Evolutionary conservation across 169 alveolate species (phyloP).

Genomic region (Amoebophrya sp.): DNA sequence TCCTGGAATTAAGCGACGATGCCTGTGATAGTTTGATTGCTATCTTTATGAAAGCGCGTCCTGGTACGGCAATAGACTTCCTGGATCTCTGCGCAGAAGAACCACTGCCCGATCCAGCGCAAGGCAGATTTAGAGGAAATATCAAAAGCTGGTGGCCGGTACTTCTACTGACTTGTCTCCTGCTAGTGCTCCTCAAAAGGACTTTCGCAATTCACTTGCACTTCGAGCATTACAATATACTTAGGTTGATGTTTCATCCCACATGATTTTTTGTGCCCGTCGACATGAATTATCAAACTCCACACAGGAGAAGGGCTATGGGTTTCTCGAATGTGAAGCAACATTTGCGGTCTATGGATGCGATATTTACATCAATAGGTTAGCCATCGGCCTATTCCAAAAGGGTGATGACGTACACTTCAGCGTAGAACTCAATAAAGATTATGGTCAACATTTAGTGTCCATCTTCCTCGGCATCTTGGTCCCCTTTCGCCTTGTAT

Average conservation of each 20-base stretch:
- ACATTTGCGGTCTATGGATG: background rate
- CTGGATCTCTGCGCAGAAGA: background rate
- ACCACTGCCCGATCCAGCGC: background rate
- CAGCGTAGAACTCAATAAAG: background rate
- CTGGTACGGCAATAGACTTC: background rate
- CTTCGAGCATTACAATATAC: background rate
- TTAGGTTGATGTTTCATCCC: background rate
- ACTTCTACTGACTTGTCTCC: background rate
- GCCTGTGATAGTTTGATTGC: background rate
- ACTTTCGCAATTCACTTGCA: background rate
- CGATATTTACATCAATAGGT: background rate
- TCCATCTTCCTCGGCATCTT: too few species aligned
- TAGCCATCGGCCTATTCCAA: background rate
- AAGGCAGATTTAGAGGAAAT: background rate
- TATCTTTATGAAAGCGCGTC: background rate
- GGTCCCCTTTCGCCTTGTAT: too few species aligned
- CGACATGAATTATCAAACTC: background rate
- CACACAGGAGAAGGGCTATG: slow-evolving; percentile 4
- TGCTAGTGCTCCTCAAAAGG: background rate
- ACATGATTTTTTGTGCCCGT: background rate
- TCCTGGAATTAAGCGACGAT: background rate
- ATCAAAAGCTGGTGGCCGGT: slow-evolving; percentile 15
- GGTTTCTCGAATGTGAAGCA: background rate
- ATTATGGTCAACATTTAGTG: too few species aligned
- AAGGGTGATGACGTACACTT: background rate